Conservation (phyloP, 768 basidiomycete species). For the Gymnopilus dilepis region DNA sequence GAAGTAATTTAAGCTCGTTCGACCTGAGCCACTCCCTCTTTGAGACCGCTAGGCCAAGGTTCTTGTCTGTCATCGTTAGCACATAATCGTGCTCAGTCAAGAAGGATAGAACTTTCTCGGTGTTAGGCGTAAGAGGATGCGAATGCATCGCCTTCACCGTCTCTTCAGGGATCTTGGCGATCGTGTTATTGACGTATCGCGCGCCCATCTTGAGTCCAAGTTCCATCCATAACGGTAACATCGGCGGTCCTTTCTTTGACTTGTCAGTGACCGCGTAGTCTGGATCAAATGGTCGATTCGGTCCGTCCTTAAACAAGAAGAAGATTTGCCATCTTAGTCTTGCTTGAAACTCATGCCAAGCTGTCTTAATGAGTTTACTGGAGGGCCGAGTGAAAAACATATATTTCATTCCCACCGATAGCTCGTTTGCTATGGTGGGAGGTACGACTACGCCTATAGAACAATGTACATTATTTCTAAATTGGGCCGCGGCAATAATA, state of each 20-base stretch:
- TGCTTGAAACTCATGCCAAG: neutral
- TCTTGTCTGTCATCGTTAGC: slow-evolving; percentile 6
- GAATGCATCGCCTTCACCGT: neutral
- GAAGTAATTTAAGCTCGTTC: neutral
- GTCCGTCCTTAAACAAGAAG: neutral
- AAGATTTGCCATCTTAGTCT: neutral
- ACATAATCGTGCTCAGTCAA: neutral
- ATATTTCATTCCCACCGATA: no score
- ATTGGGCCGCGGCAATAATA: neutral
- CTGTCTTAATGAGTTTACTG: no score
- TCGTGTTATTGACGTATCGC: neutral
- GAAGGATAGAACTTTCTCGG: neutral
- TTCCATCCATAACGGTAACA: no score
- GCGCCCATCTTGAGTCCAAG: no score
- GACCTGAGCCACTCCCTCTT: slow-evolving; percentile 1
- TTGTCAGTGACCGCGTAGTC: no score
- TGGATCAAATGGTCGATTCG: neutral
- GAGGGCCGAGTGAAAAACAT: no score
- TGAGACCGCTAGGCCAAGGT: slow-evolving; percentile 3
- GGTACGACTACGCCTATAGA: neutral
- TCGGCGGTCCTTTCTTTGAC: no score
- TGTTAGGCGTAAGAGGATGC: neutral
- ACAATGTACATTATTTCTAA: neutral
- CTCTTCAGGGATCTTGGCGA: neutral
- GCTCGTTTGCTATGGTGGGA: neutral